These are phyloP conservation scores for Colletotrichum zoysiae DNA, from an alignment of 2,329 filamentous ascomycete species.

Conservation along the genomic window DNA sequence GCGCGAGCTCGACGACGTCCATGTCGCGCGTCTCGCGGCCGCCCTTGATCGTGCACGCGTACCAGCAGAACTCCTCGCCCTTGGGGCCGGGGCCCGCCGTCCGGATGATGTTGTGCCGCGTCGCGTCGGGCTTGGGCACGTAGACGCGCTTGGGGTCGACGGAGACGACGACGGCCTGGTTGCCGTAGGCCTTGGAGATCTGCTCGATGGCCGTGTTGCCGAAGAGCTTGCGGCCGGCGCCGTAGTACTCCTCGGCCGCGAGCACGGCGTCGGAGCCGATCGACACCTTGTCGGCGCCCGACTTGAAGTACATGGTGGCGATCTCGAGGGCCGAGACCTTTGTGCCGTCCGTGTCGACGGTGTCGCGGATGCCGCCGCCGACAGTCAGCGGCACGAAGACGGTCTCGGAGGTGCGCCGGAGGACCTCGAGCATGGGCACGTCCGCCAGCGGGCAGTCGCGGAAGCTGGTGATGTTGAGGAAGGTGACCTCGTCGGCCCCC, in stretches of 20 bases:
- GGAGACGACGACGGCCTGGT: slow-evolving; percentile 95
- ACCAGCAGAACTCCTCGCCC: slow-evolving; percentile 91
- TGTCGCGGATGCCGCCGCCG: slow-evolving; percentile 94
- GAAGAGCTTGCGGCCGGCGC: slow-evolving; percentile 73
- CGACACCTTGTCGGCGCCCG: slow-evolving; percentile 95
- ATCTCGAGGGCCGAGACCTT: slow-evolving; percentile 92
- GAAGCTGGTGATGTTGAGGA: slow-evolving; percentile 98
- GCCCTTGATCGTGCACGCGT: slow-evolving; percentile 96
- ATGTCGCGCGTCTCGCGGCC: slow-evolving; percentile 94
- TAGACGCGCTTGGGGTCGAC: slow-evolving; percentile 95
- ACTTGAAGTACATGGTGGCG: slow-evolving; percentile 97
- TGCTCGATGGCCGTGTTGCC: slow-evolving; percentile 95
- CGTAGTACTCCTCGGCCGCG: slow-evolving; percentile 92
- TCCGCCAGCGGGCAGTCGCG: slow-evolving; percentile 93
- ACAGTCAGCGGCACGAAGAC: slow-evolving; percentile 97
- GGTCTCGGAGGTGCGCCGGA: slow-evolving; percentile 86
- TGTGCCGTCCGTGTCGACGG: slow-evolving; percentile 87
- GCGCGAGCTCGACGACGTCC: slow-evolving; percentile 88
- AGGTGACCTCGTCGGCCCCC: slow-evolving; percentile 96
- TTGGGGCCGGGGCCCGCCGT: slow-evolving; percentile 78
- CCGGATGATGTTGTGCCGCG: slow-evolving; percentile 78
- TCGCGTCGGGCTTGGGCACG: slow-evolving; percentile 78
- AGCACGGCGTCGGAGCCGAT: slow-evolving; percentile 95
- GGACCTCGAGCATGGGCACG: slow-evolving; percentile 94
- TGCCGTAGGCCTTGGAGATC: slow-evolving; percentile 93